Conservation (phyloP, 371 early-diverging fungal genomes). For the Mucor velutinosus region DNA sequence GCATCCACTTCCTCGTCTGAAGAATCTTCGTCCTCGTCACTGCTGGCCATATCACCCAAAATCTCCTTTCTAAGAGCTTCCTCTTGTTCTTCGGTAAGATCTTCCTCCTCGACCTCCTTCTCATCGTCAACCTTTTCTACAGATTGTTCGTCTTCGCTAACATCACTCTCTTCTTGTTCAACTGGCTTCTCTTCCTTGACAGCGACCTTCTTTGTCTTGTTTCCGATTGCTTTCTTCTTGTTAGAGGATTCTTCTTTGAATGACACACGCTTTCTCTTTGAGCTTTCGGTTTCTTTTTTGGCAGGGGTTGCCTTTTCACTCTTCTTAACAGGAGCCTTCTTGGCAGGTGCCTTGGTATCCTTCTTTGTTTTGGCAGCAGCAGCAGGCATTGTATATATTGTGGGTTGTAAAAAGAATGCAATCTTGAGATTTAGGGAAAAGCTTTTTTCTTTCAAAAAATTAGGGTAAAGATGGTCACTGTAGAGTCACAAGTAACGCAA, state of each 20-base stretch:
- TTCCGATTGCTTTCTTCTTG: constrained; percentile 16
- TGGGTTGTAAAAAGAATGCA: background rate
- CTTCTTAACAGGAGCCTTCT: constrained; percentile 17
- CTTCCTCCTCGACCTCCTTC: constrained; percentile 35
- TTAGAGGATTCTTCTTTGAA: constrained; percentile 3
- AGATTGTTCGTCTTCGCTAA: constrained; percentile 12
- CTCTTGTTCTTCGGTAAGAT: constrained; percentile 47
- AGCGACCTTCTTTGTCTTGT: constrained; percentile 15
- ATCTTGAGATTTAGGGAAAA: background rate
- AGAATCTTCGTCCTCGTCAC: constrained; percentile 51
- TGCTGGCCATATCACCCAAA: constrained; percentile 52
- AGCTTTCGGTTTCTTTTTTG: constrained; percentile 26
- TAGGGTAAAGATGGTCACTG: constrained; percentile 3
- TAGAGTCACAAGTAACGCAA: background rate
- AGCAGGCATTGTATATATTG: constrained; percentile 10
- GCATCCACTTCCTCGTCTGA: constrained; percentile 40
- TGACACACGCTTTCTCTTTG: constrained; percentile 33
- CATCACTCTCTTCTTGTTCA: constrained; percentile 10
- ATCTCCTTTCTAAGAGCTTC: constrained; percentile 49
- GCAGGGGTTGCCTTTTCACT: constrained; percentile 19
- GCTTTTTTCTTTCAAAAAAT: background rate
- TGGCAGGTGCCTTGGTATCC: constrained; percentile 13
- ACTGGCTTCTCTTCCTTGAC: constrained; percentile 10
- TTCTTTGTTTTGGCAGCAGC: constrained; percentile 10
- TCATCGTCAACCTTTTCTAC: constrained; percentile 15